Percentiles rank a stretch among this genome's conserved stretches.
phyloP scores from a whole-genome alignment of 257 asterid species.

The Avicennia marina region DNA sequence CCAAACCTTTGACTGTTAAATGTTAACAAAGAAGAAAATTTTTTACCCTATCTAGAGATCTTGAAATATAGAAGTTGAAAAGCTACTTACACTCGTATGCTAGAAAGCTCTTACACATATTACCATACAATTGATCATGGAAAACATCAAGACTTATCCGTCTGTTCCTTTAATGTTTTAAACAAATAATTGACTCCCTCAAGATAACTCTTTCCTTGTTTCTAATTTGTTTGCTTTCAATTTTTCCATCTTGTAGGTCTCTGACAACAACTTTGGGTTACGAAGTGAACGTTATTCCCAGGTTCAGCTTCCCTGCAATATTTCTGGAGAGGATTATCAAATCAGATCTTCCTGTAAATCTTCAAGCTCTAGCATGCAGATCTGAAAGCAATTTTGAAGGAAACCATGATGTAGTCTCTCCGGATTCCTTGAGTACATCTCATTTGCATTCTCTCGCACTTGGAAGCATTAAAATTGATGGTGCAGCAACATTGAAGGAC shows the following conservation, averaged over 20 bases:
- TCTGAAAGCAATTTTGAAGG: slow-evolving; percentile 73
- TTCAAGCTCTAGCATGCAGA: slow-evolving; percentile 79
- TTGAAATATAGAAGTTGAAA: no score
- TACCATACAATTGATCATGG: no score
- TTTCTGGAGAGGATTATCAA: slow-evolving; percentile 88
- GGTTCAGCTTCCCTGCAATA: slow-evolving; percentile 91
- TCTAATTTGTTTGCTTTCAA: no score
- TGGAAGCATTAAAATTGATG: slow-evolving; percentile 24
- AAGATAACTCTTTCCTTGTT: no score
- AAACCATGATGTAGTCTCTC: slow-evolving; percentile 32
- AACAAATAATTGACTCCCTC: no score
- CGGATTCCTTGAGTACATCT: slow-evolving; percentile 20
- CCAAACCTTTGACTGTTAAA: no score
- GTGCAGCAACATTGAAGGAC: slow-evolving; percentile 28
- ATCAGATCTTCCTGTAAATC: slow-evolving; percentile 95
- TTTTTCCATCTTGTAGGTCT: slow-evolving; percentile 39
- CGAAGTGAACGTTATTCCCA: slow-evolving; percentile 85
- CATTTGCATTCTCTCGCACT: slow-evolving; percentile 33
- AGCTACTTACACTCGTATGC: no score
- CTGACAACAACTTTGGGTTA: slow-evolving; percentile 53
- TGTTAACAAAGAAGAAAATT: no score
- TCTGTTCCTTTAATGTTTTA: no score
- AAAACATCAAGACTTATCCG: no score
- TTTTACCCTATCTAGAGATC: no score
- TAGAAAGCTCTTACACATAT: no score